These are phyloP conservation scores for Blumeriella jaapii DNA, from an alignment of 2,329 filamentous ascomycete species.

Conservation along the genomic window DNA sequence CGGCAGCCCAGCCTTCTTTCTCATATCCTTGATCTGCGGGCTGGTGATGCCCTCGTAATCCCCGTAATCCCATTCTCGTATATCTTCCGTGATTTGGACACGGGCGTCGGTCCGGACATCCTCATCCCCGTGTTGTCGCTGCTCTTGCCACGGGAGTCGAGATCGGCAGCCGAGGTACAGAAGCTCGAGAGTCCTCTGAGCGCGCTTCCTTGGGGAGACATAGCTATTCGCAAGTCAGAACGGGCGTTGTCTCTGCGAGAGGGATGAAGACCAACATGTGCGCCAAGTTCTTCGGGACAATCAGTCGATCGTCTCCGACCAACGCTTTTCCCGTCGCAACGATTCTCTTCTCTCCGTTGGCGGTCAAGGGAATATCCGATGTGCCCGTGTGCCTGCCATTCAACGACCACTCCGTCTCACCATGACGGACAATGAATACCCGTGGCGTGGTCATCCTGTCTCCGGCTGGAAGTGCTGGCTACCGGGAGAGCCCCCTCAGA, in stretches of 20 bases:
- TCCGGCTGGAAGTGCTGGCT: background rate
- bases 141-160: constrained; percentile 57
- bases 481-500: background rate
- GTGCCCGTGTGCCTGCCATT: constrained; percentile 73
- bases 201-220: constrained; percentile 75
- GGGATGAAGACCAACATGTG: constrained; percentile 69
- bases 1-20: constrained; percentile 42
- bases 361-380: constrained; percentile 78
- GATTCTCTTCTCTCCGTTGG: constrained; percentile 67
- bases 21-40: constrained; percentile 50
- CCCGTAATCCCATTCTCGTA: constrained; percentile 68
- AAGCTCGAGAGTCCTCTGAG: constrained; percentile 83
- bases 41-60: constrained; percentile 75
- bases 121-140: constrained; percentile 30
- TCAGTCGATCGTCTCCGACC: constrained; percentile 72
- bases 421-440: constrained; percentile 77
- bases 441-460: constrained; percentile 43
- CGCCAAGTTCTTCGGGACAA: constrained; percentile 68
- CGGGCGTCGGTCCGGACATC: constrained; percentile 43
- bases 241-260: background rate
- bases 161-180: constrained; percentile 62
- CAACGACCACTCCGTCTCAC: constrained; percentile 92
- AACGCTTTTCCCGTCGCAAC: constrained; percentile 70
- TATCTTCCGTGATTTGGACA: constrained; percentile 57
- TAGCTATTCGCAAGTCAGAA: constrained; percentile 38